Conservation (phyloP, 2,329 filamentous ascomycete genomes). For the Trichoderma aggressivum region DNA sequence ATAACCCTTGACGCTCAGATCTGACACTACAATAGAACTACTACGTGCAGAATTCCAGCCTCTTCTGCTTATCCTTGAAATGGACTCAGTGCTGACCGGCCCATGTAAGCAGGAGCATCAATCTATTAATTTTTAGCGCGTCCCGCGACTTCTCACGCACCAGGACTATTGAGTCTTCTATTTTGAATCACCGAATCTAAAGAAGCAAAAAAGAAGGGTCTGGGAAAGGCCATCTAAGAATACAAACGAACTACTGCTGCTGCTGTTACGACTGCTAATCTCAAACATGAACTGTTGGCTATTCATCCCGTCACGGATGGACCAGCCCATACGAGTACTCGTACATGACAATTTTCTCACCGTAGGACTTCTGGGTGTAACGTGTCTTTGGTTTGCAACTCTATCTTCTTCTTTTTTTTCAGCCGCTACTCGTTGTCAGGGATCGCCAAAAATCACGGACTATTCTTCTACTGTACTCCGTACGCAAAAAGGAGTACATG, state of each 20-base stretch:
- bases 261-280: neutral
- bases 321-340: neutral
- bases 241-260: neutral
- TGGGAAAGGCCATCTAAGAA: neutral
- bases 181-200: neutral
- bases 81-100: neutral
- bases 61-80: neutral
- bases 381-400: neutral
- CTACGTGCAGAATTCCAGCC: neutral
- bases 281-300: neutral
- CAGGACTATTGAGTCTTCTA: neutral
- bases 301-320: neutral
- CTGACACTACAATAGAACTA: slow-evolving; percentile 1
- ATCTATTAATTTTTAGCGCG: neutral
- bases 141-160: neutral
- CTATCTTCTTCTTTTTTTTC: neutral
- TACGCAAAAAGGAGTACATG: neutral
- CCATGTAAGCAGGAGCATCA: neutral
- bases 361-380: slow-evolving; percentile 1
- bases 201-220: neutral
- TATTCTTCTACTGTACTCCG: neutral
- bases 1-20: neutral
- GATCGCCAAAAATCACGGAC: neutral
- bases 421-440: neutral
- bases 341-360: neutral